phyloP scores from a whole-genome alignment of 2,329 filamentous ascomycete genomes.

The Aspergillus sp. region DNA sequence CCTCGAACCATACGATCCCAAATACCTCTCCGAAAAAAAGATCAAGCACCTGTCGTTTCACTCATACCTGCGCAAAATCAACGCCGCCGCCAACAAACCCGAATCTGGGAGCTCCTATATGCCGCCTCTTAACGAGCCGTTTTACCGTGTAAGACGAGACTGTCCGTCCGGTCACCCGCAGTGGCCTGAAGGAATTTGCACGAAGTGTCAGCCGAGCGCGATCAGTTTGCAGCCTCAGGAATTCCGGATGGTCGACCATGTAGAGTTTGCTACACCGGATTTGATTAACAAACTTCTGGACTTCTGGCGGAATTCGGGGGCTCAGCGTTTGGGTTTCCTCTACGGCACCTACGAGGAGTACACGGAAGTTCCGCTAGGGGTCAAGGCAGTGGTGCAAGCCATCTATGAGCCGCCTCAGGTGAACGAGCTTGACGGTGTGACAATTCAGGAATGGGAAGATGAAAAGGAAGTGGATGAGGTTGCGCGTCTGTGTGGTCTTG shows the following conservation, averaged over 20 bases:
- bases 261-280: conserved; percentile 81
- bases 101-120: conserved; percentile 93
- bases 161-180: conserved; percentile 89
- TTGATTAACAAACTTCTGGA: conserved; percentile 87
- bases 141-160: conserved; percentile 77
- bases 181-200: conserved; percentile 96
- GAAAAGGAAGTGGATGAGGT: conserved; percentile 75
- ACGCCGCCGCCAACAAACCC: conserved; percentile 91
- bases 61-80: conserved; percentile 87
- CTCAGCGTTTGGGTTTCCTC: conserved; percentile 79
- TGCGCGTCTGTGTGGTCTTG: conserved; percentile 73
- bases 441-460: conserved; percentile 75
- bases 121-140: conserved; percentile 87
- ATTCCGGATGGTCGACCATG: conserved; percentile 96
- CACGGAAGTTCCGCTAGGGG: conserved; percentile 80
- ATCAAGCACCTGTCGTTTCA: conserved; percentile 99
- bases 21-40: conserved; percentile 88
- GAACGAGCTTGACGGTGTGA: conserved; percentile 81
- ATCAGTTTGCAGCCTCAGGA: conserved; percentile 91
- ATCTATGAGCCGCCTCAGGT: conserved; percentile 95
- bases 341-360: conserved; percentile 92
- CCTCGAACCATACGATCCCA: conserved; percentile 83
- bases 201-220: conserved; percentile 94
- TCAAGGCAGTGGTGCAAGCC: conserved; percentile 92
- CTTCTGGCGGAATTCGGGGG: conserved; percentile 80